phyloP scores from a whole-genome alignment of 2,329 filamentous ascomycete genomes.

The Monilinia aucupariae region DNA sequence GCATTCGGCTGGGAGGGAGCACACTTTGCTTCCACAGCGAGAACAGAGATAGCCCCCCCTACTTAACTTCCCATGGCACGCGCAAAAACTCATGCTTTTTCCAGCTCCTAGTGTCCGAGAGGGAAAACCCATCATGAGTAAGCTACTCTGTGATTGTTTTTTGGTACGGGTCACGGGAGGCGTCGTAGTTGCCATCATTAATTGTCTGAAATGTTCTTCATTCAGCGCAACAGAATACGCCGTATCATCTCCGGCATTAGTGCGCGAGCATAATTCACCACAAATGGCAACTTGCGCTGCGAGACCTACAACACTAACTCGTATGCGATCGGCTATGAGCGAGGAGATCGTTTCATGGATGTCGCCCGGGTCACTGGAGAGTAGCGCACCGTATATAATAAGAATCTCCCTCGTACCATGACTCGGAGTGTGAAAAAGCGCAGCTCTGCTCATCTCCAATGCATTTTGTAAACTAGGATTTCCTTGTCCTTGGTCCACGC shows the following conservation, averaged over 20 bases:
- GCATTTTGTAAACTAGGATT: slow-evolving; percentile 87
- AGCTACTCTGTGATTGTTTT: slow-evolving; percentile 53
- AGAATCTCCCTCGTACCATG: slow-evolving; percentile 93
- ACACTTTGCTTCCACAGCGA: slow-evolving; percentile 82
- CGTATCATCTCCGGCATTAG: slow-evolving; percentile 71
- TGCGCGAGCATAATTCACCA: slow-evolving; percentile 78
- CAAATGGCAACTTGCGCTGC: slow-evolving; percentile 91
- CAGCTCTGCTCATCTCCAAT: slow-evolving; percentile 87
- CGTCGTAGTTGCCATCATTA: slow-evolving; percentile 84
- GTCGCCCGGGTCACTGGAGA: slow-evolving; percentile 88
- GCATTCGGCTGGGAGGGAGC: slow-evolving; percentile 82
- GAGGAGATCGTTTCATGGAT: slow-evolving; percentile 83
- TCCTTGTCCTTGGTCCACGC: slow-evolving; percentile 63
- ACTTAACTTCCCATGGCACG: slow-evolving; percentile 79
- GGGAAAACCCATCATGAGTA: slow-evolving; percentile 98
- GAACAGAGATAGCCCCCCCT: slow-evolving; percentile 88
- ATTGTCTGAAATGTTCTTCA: slow-evolving; percentile 79
- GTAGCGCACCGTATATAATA: slow-evolving; percentile 82
- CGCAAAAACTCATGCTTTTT: slow-evolving; percentile 68
- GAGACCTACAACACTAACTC: slow-evolving; percentile 83
- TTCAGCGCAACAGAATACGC: slow-evolving; percentile 82
- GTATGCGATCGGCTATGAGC: slow-evolving; percentile 76
- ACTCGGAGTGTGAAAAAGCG: slow-evolving; percentile 84
- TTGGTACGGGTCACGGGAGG: slow-evolving; percentile 73
- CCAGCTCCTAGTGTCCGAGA: slow-evolving; percentile 70